phyloP scores from a whole-genome alignment of 768 basidiomycete species.

The Suillus ampliporus region DNA sequence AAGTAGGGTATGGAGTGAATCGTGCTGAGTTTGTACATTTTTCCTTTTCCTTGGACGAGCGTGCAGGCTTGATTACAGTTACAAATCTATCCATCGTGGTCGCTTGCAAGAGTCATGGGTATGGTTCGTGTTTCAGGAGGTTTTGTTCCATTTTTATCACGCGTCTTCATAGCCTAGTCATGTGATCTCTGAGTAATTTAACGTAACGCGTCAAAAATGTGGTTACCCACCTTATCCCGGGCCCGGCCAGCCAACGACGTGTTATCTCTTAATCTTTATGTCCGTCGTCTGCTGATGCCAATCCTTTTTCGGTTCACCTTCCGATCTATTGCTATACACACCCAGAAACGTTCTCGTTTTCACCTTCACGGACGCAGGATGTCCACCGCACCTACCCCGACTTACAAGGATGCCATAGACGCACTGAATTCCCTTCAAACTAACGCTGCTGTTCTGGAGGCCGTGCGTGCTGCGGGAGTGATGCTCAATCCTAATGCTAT shows the following conservation, averaged over 20 bases:
- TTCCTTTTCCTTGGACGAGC: conserved; percentile 8
- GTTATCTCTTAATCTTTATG: conserved; percentile 1
- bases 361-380: conserved; percentile 44
- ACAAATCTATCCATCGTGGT: conserved; percentile 33
- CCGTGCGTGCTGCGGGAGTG: conserved; percentile 75
- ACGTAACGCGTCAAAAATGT: neutral
- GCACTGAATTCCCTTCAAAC: conserved; percentile 83
- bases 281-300: conserved; percentile 8
- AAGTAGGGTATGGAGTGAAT: conserved; percentile 9
- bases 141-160: conserved; percentile 5
- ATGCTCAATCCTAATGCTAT: conserved; percentile 66
- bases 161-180: neutral
- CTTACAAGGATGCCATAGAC: conserved; percentile 77
- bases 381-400: conserved; percentile 50
- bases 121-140: conserved; percentile 6
- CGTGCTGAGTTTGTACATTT: neutral
- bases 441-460: conserved; percentile 92
- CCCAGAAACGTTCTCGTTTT: neutral
- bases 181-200: conserved; percentile 2
- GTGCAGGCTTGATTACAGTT: conserved; percentile 27
- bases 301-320: conserved; percentile 12
- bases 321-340: conserved; percentile 10
- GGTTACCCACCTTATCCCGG: neutral
- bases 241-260: neutral
- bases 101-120: neutral